These are phyloP conservation scores for Omphalotus guepiniiformis DNA, from an alignment of 768 basidiomycete species.

Conservation along the genomic window DNA sequence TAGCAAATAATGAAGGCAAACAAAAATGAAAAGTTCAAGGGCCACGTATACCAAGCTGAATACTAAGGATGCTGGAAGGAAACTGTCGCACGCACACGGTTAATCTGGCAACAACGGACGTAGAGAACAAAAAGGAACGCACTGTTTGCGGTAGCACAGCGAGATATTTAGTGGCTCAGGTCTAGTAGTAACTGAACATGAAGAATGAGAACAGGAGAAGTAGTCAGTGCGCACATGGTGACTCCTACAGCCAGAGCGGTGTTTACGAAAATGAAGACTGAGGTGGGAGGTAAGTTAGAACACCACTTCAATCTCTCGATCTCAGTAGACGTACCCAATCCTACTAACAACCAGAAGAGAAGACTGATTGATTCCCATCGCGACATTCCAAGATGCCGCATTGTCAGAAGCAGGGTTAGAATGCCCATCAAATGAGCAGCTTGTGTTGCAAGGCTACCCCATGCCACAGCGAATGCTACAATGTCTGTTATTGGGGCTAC, in stretches of 20 bases:
- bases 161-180: conserved; percentile 18
- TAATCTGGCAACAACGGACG: background rate
- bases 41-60: conserved; percentile 29
- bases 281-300: background rate
- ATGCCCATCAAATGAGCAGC: conserved; percentile 36
- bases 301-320: background rate
- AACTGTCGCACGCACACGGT: conserved; percentile 24
- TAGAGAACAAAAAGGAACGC: too few relatives aligned
- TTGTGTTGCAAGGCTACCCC: conserved; percentile 38
- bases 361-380: conserved; percentile 28
- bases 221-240: conserved; percentile 22
- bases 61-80: conserved; percentile 32
- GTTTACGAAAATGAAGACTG: conserved; percentile 36
- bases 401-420: conserved; percentile 29
- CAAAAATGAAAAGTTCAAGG: conserved; percentile 34
- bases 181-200: conserved; percentile 12
- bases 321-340: conserved; percentile 26
- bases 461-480: conserved; percentile 41
- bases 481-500: background rate
- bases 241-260: conserved; percentile 35
- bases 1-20: conserved; percentile 28
- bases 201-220: background rate
- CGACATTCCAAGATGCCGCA: conserved; percentile 25
- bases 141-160: conserved; percentile 30
- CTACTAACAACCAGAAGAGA: conserved; percentile 26